Conservation (phyloP, 1,284 basidiomycete genomes). For the Austroboletus novae-zelandiae region DNA sequence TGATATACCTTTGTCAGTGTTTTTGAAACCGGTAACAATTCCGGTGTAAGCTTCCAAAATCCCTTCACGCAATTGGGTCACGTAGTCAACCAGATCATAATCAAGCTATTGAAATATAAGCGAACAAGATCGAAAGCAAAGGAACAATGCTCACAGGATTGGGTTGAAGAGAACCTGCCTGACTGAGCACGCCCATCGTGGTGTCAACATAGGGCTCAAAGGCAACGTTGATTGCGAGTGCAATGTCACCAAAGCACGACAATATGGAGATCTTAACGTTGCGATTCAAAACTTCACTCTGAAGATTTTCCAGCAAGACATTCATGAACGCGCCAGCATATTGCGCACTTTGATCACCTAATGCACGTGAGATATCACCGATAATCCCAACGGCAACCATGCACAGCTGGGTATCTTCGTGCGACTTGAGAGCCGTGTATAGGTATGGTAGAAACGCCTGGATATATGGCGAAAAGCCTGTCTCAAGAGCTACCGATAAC, state of each 20-base stretch:
- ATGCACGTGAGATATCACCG: conserved; percentile 91
- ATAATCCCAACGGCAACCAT: conserved; percentile 95
- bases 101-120: conserved; percentile 55
- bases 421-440: conserved; percentile 85
- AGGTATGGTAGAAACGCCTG: conserved; percentile 89
- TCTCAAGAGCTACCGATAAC: conserved; percentile 65
- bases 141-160: conserved; percentile 63
- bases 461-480: conserved; percentile 86
- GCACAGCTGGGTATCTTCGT: conserved; percentile 95
- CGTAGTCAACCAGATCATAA: conserved; percentile 91
- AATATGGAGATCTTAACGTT: conserved; percentile 97
- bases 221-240: conserved; percentile 82
- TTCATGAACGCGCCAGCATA: conserved; percentile 90
- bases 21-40: conserved; percentile 88
- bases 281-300: conserved; percentile 87
- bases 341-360: conserved; percentile 80
- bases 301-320: conserved; percentile 88
- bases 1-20: conserved; percentile 68
- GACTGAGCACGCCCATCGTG: conserved; percentile 88
- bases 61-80: conserved; percentile 86
- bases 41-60: conserved; percentile 98
- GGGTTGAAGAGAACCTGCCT: conserved; percentile 85
- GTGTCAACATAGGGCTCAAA: conserved; percentile 92
- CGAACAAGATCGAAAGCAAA: conserved; percentile 2
- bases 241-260: conserved; percentile 96